Percentiles rank a stretch among this genome's conserved stretches.
phyloP scores from a whole-genome alignment of 495 filamentous ascomycete species.

The Daldinia loculata region DNA sequence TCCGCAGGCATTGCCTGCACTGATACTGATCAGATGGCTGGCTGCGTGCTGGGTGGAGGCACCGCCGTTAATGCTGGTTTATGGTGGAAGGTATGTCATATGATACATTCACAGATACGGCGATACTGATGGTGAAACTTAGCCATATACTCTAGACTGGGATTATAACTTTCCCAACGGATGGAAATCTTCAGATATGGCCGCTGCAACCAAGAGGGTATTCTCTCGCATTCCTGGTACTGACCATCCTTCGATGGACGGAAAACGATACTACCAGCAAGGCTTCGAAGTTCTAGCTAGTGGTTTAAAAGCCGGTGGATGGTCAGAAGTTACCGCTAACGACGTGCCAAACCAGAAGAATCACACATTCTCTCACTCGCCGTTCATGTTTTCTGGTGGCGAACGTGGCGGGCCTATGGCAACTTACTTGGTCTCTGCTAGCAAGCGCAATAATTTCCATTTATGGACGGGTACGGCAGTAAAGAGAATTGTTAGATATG shows the following conservation, averaged over 20 bases:
- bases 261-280: slow-evolving; percentile 72
- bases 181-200: slow-evolving; percentile 74
- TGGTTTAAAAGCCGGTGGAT: slow-evolving; percentile 66
- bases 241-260: slow-evolving; percentile 71
- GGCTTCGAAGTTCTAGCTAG: slow-evolving; percentile 67
- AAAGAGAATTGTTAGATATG: slow-evolving; percentile 68
- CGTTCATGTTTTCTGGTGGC: slow-evolving; percentile 73
- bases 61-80: slow-evolving; percentile 76
- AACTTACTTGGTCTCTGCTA: slow-evolving; percentile 75
- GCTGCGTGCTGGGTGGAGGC: slow-evolving; percentile 79
- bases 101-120: background rate
- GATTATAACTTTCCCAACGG: slow-evolving; percentile 76
- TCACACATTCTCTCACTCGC: slow-evolving; percentile 69
- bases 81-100: slow-evolving; percentile 58
- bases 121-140: slow-evolving; percentile 4
- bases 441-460: slow-evolving; percentile 69
- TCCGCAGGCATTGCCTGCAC: slow-evolving; percentile 70
- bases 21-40: slow-evolving; percentile 77
- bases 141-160: slow-evolving; percentile 66
- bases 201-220: slow-evolving; percentile 63
- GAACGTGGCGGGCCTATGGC: slow-evolving; percentile 76
- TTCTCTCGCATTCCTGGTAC: slow-evolving; percentile 77
- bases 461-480: slow-evolving; percentile 72
- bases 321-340: slow-evolving; percentile 69
- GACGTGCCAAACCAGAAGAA: slow-evolving; percentile 70